Evolutionary conservation across 1,139 yeast species (phyloP).

Genomic region (Saccharomycopsis hybrid): DNA sequence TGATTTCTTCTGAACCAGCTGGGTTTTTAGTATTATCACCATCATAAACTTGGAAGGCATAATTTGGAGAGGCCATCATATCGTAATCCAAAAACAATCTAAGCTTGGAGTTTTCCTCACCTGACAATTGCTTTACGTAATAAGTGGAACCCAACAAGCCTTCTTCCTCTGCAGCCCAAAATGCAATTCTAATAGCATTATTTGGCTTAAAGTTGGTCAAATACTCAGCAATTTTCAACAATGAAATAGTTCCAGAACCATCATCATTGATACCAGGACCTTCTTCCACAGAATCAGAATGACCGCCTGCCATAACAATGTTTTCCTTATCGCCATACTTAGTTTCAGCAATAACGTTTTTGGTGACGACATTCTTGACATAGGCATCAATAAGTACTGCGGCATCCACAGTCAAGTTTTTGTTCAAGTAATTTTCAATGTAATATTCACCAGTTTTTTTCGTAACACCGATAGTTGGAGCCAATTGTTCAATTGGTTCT

Average conservation of each 20-base stretch:
- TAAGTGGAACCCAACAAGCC: slow-evolving; percentile 82
- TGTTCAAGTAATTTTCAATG: slow-evolving; percentile 28
- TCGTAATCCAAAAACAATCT: slow-evolving; percentile 94
- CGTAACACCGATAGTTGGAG: slow-evolving; percentile 60
- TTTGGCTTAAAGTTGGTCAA: slow-evolving; percentile 68
- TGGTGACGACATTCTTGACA: slow-evolving; percentile 57
- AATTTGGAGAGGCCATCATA: slow-evolving; percentile 98
- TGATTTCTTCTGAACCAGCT: slow-evolving; percentile 76
- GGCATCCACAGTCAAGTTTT: slow-evolving; percentile 33
- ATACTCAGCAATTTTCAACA: slow-evolving; percentile 76
- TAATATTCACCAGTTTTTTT: slow-evolving; percentile 48
- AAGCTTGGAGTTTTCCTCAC: slow-evolving; percentile 69
- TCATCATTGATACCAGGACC: slow-evolving; percentile 97
- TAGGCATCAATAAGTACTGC: slow-evolving; percentile 57
- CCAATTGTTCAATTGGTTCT: slow-evolving; percentile 43
- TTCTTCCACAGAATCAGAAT: slow-evolving; percentile 80
- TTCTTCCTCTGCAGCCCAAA: slow-evolving; percentile 99
- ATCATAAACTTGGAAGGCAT: slow-evolving; percentile 81
- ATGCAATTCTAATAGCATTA: slow-evolving; percentile 89
- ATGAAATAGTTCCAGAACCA: slow-evolving; percentile 83
- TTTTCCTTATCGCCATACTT: slow-evolving; percentile 76
- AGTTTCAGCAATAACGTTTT: slow-evolving; percentile 82
- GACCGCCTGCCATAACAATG: slow-evolving; percentile 87
- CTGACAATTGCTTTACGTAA: slow-evolving; percentile 59
- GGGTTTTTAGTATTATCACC: slow-evolving; percentile 70